These are phyloP conservation scores for Noccaea bulbosa DNA, from an alignment of 345 rosid species.

Conservation along the genomic window DNA sequence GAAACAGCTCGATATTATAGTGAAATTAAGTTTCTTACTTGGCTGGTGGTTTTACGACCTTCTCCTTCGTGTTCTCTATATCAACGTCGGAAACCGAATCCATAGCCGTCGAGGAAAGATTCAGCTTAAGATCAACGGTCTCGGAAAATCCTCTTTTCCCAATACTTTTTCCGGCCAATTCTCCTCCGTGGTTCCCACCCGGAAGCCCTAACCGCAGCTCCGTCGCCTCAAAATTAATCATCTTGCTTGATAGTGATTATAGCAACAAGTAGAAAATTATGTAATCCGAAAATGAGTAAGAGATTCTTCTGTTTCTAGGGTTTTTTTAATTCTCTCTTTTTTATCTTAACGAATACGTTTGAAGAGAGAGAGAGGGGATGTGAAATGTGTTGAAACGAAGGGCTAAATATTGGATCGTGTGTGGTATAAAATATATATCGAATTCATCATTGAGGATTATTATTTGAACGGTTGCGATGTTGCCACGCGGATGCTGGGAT, in stretches of 20 bases:
- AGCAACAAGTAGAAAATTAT: neutral
- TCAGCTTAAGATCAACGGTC: slow-evolving; percentile 72
- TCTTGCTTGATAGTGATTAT: slow-evolving; percentile 23
- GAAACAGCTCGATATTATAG: neutral
- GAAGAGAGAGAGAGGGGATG: slow-evolving; percentile 28
- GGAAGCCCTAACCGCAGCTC: slow-evolving; percentile 82
- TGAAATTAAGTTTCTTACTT: slow-evolving; percentile 49
- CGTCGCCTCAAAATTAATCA: slow-evolving; percentile 87
- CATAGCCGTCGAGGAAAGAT: slow-evolving; percentile 57
- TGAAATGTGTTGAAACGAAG: slow-evolving; percentile 40
- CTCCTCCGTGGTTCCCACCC: slow-evolving; percentile 48
- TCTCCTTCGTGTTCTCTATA: slow-evolving; percentile 45
- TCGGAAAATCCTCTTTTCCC: slow-evolving; percentile 78
- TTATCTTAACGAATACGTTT: neutral
- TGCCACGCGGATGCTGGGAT: slow-evolving; percentile 55
- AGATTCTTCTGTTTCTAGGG: slow-evolving; percentile 18
- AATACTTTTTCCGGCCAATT: slow-evolving; percentile 31
- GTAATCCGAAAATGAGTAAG: slow-evolving; percentile 7
- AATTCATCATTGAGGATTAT: slow-evolving; percentile 1
- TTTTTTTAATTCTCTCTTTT: neutral
- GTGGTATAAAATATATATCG: slow-evolving; percentile 42
- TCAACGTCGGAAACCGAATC: slow-evolving; percentile 38
- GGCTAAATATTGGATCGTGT: slow-evolving; percentile 38
- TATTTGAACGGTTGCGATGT: slow-evolving; percentile 49
- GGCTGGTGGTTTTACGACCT: slow-evolving; percentile 57